phyloP scores from a whole-genome alignment of 2,329 filamentous ascomycete species.

The Pseudogymnoascus sp. region DNA sequence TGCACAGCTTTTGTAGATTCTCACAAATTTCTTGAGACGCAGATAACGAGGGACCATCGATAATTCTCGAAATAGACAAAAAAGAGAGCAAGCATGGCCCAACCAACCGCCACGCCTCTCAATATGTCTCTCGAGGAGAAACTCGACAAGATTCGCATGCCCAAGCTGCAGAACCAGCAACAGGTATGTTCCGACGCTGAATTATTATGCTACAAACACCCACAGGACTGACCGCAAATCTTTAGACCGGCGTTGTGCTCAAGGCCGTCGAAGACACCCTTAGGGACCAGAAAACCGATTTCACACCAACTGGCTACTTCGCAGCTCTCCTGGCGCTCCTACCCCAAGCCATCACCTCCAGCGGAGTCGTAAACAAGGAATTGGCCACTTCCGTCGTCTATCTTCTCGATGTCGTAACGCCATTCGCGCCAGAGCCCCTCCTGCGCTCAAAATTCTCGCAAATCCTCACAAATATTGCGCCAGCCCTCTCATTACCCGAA shows the following conservation, averaged over 20 bases:
- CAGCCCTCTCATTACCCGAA: conserved; percentile 69
- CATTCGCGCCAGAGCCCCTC: conserved; percentile 73
- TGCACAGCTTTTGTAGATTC: conserved; percentile 13
- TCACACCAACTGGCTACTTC: conserved; percentile 87
- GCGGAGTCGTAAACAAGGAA: conserved; percentile 68
- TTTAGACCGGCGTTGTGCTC: conserved; percentile 74
- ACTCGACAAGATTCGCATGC: conserved; percentile 93
- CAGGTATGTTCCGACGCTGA: conserved; percentile 51
- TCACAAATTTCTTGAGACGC: conserved; percentile 17
- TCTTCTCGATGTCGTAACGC: conserved; percentile 85
- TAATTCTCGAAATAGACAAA: conserved; percentile 8
- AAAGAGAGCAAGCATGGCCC: conserved; percentile 18
- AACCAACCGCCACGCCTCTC: conserved; percentile 22
- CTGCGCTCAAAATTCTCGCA: conserved; percentile 92
- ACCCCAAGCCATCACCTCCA: conserved; percentile 59
- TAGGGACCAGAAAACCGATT: conserved; percentile 73
- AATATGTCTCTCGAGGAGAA: conserved; percentile 71
- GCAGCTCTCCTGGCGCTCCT: conserved; percentile 87
- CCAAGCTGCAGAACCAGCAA: conserved; percentile 90
- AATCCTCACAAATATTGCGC: conserved; percentile 79
- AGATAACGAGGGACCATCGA: conserved; percentile 10
- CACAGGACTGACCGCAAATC: conserved; percentile 8
- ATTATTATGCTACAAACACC: not conserved
- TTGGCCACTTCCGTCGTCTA: conserved; percentile 83
- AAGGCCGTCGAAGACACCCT: conserved; percentile 89